Evolutionary conservation across 2,329 filamentous ascomycete genomes (phyloP).

Genomic region (Colletotrichum godetiae): DNA sequence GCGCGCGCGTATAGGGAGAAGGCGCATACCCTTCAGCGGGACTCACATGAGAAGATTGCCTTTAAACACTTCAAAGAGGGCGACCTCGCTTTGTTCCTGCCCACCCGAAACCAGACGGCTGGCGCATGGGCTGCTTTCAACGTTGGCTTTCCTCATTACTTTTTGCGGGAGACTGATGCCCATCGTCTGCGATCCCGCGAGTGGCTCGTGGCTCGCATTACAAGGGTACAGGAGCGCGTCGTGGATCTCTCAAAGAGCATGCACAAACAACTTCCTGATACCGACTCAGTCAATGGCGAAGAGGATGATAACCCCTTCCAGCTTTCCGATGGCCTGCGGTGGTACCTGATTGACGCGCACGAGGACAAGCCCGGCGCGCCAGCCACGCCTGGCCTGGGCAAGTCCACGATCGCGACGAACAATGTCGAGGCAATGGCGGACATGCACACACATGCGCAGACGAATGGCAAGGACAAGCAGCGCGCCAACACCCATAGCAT

Average conservation of each 20-base stretch:
- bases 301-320: slow-evolving; percentile 98
- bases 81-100: slow-evolving; percentile 92
- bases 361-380: slow-evolving; percentile 95
- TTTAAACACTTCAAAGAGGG: slow-evolving; percentile 97
- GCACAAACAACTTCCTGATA: slow-evolving; percentile 54
- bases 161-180: slow-evolving; percentile 90
- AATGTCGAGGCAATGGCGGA: slow-evolving; percentile 88
- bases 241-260: slow-evolving; percentile 90
- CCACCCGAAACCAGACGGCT: slow-evolving; percentile 92
- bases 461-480: slow-evolving; percentile 55
- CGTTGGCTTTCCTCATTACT: slow-evolving; percentile 96
- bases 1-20: slow-evolving; percentile 88
- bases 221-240: slow-evolving; percentile 89
- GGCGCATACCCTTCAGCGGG: slow-evolving; percentile 81
- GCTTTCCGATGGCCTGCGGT: slow-evolving; percentile 91
- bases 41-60: slow-evolving; percentile 95
- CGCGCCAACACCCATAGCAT: slow-evolving; percentile 66
- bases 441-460: slow-evolving; percentile 63
- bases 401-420: slow-evolving; percentile 89
- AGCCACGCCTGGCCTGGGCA: slow-evolving; percentile 90
- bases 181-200: slow-evolving; percentile 88
- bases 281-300: slow-evolving; percentile 62
- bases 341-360: slow-evolving; percentile 93
- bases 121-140: slow-evolving; percentile 99
- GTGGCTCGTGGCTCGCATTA: slow-evolving; percentile 96